Conservation (phyloP, 768 basidiomycete species). For the Leccinellum luteum region DNA sequence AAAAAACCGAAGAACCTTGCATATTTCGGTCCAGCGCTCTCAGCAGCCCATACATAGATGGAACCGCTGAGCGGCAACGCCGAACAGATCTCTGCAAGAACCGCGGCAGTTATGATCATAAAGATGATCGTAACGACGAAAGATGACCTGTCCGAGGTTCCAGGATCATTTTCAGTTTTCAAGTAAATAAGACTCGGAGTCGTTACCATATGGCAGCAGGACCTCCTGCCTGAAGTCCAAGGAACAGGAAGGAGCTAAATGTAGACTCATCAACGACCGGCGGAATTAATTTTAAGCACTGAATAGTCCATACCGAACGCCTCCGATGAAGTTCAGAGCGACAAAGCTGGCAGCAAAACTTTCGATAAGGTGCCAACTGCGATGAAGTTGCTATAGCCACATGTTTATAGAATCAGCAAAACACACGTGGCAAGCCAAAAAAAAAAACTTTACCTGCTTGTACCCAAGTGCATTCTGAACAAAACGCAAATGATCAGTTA, state of each 20-base stretch:
- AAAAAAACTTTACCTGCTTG: constrained; percentile 53
- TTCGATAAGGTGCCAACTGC: constrained; percentile 79
- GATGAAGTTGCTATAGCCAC: constrained; percentile 69
- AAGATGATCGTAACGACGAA: constrained; percentile 80
- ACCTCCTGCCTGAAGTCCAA: constrained; percentile 82
- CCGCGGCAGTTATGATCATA: constrained; percentile 84
- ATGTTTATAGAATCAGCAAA: neutral
- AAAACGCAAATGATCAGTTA: constrained; percentile 48
- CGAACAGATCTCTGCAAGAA: constrained; percentile 89
- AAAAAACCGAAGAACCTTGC: constrained; percentile 85
- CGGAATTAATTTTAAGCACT: neutral
- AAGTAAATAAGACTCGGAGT: neutral
- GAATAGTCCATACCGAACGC: constrained; percentile 56
- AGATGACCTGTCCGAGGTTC: constrained; percentile 62
- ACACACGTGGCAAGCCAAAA: neutral
- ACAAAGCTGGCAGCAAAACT: constrained; percentile 88
- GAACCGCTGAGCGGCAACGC: constrained; percentile 85
- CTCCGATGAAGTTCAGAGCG: constrained; percentile 88
- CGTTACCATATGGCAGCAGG: constrained; percentile 79
- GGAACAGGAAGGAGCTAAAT: constrained; percentile 68
- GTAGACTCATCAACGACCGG: neutral
- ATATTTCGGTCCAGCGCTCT: constrained; percentile 85
- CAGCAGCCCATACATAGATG: constrained; percentile 94
- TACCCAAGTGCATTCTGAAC: constrained; percentile 72
- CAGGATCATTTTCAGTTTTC: constrained; percentile 4